Evolutionary conservation across 805 yeast genomes (phyloP).

Genomic region (Kuraishia ogatae): DNA sequence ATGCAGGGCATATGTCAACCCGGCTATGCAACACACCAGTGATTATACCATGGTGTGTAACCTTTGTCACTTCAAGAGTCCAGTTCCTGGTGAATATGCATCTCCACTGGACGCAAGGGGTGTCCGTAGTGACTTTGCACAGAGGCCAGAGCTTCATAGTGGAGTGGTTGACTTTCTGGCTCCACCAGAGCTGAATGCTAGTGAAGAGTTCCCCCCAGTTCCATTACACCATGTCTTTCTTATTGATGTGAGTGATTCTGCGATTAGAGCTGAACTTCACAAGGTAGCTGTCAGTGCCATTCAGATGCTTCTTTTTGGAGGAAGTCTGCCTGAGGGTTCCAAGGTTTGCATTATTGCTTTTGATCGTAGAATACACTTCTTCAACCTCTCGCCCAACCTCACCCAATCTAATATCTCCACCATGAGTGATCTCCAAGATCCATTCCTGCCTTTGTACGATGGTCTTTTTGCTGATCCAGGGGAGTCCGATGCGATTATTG

Average conservation of each 20-base stretch:
- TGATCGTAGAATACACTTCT: constrained; percentile 67
- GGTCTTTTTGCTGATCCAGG: constrained; percentile 79
- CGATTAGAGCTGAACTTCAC: constrained; percentile 52
- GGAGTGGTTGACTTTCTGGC: constrained; percentile 86
- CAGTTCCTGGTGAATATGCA: constrained; percentile 58
- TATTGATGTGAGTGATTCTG: constrained; percentile 57
- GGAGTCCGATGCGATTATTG: constrained; percentile 55
- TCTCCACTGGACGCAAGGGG: constrained; percentile 55
- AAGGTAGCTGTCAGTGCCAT: constrained; percentile 64
- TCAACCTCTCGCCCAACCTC: constrained; percentile 49
- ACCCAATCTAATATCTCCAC: constrained; percentile 47
- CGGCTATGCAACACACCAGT: constrained; percentile 60
- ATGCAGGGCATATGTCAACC: constrained; percentile 86
- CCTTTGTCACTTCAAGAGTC: constrained; percentile 72
- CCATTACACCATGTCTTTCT: constrained; percentile 65
- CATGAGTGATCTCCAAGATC: constrained; percentile 64
- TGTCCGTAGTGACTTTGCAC: constrained; percentile 50
- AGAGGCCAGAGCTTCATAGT: constrained; percentile 65
- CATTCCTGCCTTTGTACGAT: constrained; percentile 69
- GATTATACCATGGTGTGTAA: constrained; percentile 71
- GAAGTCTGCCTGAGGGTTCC: constrained; percentile 29
- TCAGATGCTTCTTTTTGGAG: constrained; percentile 35
- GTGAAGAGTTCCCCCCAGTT: constrained; percentile 26
- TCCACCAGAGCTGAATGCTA: constrained; percentile 59
- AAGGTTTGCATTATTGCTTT: constrained; percentile 68